Evolutionary conservation across 2,329 filamentous ascomycete genomes (phyloP), one percentile per base, ranked within the genome.

Genomic region (Diplocarpon mali): DNA sequence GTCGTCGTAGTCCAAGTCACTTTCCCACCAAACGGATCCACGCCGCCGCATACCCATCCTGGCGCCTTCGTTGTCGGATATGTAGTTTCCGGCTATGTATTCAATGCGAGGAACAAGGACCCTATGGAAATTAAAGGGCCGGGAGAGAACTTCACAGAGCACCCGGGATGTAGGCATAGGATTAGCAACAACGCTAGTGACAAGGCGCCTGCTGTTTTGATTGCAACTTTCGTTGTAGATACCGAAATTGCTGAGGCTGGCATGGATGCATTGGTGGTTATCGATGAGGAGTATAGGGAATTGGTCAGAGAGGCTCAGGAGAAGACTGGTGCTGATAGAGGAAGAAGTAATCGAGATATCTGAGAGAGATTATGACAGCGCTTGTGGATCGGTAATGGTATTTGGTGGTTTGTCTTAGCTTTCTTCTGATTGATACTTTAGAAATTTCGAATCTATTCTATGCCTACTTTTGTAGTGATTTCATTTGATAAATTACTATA

Each of bases 31-130:
- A 59, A 63, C 35, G 63, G 51, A 24, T 59, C 62, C 9, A 68
- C 67, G 0, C 69, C 69, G 1, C 66, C 70, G 0, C 69, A 72
- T 50, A 63, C 64, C 0, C 70, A 72, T 44, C 66, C 63, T 2
- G 67, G 66, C 2, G 67, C 67, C 2, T 62, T 65, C 0, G 66
- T 69, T 7, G 53, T 64, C 1, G 69, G 59, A 1, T 57, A 65
- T 24, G 58, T 71, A 2, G 48, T 67, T 30, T 56, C 58, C 14
- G 69, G 69, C 12, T 53, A 59, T 4, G 44, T 69, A 4, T 49
- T 68, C 5, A 72, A 69, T 44, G 67, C 69, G 16, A 74, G 73
- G 70, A 72, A 74, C 32, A 54, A 67, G 6, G 42, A 53, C 12
- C 45, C 47, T 2, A 65, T 69, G 20, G 55, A 60, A 32, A 52